Base-by-base conservation (phyloP, 139 green algal species). In the Raphidocelis subcapitata region DNA sequence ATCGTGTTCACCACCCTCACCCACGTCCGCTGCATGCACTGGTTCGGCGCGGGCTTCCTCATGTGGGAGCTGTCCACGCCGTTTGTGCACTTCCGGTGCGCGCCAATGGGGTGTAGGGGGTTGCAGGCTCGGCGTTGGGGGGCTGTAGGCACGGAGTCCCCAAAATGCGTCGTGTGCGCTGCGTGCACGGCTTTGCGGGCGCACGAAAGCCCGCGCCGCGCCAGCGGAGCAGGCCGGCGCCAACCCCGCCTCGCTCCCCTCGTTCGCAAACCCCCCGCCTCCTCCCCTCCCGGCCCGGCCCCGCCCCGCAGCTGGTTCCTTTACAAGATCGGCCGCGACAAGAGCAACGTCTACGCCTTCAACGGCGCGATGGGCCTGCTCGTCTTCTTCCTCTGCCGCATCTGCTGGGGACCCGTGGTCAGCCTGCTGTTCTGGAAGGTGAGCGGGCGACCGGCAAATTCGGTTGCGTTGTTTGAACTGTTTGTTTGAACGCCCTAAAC, bases 61-160 rank as follows among this genome's bases (percentile, higher is more conserved):
- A 51, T 76, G 51, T 81, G 82, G 82, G 83, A 88, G 69, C 69
- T 86, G 14, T 77, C 57, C 51, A 89, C 83, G 5, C 83, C 83
- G 29, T 79, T 89, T 46, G 66, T 88, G 66, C 86, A 88, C 62
- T 44, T 81, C 5, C 77, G 83, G 41, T 12, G 41, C 41, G 41
- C 41, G 41, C 8, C 8, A 8, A 20, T 49, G 41, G 41, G n/a
- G n/a, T n/a, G n/a, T n/a, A n/a, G n/a, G n/a, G n/a, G n/a, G n/a
- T n/a, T n/a, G n/a, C n/a, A n/a, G 41, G 12, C 12, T 49, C 41
- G 41, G 8, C 41, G 8, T 49, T 49, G 8, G 8, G 41, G 41
- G 41, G 41, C 41, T 49, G 41, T 49, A n/a, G n/a, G n/a, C n/a
- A n/a, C n/a, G n/a, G n/a, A n/a, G n/a, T n/a, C n/a, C n/a, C n/a